A percentile compares a stretch with the other conserved stretches of the same genome.
Evolutionary conservation across 768 basidiomycete species (phyloP).

Genomic region (Pholiota conissans): DNA sequence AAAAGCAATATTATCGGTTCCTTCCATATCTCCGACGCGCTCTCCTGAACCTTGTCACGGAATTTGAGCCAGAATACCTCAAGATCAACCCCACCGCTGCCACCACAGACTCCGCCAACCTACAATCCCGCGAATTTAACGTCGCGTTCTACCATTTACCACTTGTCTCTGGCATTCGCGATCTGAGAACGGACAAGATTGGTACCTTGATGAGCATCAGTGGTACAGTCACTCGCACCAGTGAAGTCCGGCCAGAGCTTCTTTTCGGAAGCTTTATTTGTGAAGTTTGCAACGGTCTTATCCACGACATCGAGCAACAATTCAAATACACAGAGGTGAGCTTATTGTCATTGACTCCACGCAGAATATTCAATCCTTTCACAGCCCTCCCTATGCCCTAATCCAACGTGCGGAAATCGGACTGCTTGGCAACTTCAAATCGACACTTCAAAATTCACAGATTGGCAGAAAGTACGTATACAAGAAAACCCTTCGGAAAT

Average conservation of each 20-base stretch:
- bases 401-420: slow-evolving; percentile 91
- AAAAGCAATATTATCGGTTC: slow-evolving; percentile 95
- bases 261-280: slow-evolving; percentile 93
- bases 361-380: slow-evolving; percentile 9
- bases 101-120: slow-evolving; percentile 81
- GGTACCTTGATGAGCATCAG: slow-evolving; percentile 94
- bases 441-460: slow-evolving; percentile 94
- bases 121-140: slow-evolving; percentile 91
- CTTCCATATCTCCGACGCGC: slow-evolving; percentile 92
- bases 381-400: slow-evolving; percentile 92
- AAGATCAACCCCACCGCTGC: slow-evolving; percentile 93
- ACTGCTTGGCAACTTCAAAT: slow-evolving; percentile 92
- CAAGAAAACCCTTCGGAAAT: slow-evolving; percentile 99
- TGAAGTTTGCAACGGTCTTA: slow-evolving; percentile 80
- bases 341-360: background rate
- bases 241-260: slow-evolving; percentile 94
- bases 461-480: slow-evolving; percentile 99
- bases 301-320: slow-evolving; percentile 96
- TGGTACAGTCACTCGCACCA: slow-evolving; percentile 96
- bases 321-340: slow-evolving; percentile 98
- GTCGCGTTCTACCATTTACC: slow-evolving; percentile 96
- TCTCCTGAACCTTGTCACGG: slow-evolving; percentile 83
- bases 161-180: slow-evolving; percentile 91
- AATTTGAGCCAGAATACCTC: slow-evolving; percentile 91
- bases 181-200: slow-evolving; percentile 89